A percentile compares a stretch with the other conserved stretches of the same genome.
These are phyloP conservation scores for Globisporangium recalcitrans DNA, from an alignment of 352 stramenopile species.

Conservation along the genomic window DNA sequence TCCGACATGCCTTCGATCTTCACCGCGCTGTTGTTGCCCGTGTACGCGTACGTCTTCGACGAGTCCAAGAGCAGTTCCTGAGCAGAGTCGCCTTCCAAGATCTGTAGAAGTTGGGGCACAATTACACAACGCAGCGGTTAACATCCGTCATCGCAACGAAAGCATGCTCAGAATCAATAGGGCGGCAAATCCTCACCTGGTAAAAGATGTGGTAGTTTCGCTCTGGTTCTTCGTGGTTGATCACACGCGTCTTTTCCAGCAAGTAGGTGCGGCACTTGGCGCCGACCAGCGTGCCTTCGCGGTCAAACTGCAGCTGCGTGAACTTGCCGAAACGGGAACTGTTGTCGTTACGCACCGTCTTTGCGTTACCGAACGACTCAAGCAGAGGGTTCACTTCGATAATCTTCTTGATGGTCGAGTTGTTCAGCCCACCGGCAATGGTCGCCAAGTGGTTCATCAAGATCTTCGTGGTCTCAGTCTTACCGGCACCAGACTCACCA, in stretches of 20 bases:
- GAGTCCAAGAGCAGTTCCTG: slow-evolving; percentile 46
- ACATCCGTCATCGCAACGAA: not conserved
- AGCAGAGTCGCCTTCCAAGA: slow-evolving; percentile 53
- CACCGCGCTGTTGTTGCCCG: slow-evolving; percentile 50
- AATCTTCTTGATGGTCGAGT: slow-evolving; percentile 94
- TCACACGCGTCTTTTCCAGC: slow-evolving; percentile 95
- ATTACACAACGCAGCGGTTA: not conserved
- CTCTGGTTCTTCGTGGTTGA: slow-evolving; percentile 90
- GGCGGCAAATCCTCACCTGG: slow-evolving; percentile 27
- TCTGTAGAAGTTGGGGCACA: not conserved
- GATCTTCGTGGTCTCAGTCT: slow-evolving; percentile 95
- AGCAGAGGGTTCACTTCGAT: slow-evolving; percentile 97
- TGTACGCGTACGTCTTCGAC: slow-evolving; percentile 55
- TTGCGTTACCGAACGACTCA: slow-evolving; percentile 98
- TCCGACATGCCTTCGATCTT: slow-evolving; percentile 78
- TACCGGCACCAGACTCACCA: slow-evolving; percentile 87
- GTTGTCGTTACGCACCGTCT: slow-evolving; percentile 97
- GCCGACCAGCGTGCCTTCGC: slow-evolving; percentile 77
- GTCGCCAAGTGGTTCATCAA: slow-evolving; percentile 84
- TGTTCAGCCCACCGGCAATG: slow-evolving; percentile 78
- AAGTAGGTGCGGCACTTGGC: slow-evolving; percentile 95
- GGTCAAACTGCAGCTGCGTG: slow-evolving; percentile 93
- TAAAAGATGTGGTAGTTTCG: slow-evolving; percentile 98
- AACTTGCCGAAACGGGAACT: slow-evolving; percentile 96
- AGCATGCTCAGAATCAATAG: not conserved